Evolutionary conservation across 2,329 filamentous ascomycete genomes (phyloP).

Genomic region (Clathrospora elynae): DNA sequence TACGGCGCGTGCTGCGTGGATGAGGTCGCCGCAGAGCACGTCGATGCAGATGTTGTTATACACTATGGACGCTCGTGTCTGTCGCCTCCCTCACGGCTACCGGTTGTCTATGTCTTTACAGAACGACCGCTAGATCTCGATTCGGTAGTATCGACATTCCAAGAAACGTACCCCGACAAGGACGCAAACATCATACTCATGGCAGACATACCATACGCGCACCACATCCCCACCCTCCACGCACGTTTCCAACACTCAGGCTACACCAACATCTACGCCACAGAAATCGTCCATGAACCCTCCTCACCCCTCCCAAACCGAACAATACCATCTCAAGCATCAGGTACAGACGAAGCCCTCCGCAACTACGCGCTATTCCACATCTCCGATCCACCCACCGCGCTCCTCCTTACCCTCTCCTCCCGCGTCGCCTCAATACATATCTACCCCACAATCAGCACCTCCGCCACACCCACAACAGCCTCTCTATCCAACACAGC

Average conservation of each 20-base stretch:
- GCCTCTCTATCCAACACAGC: slow-evolving; percentile 58
- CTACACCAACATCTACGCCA: slow-evolving; percentile 72
- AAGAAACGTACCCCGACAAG: slow-evolving; percentile 68
- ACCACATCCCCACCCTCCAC: slow-evolving; percentile 69
- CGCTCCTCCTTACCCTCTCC: slow-evolving; percentile 84
- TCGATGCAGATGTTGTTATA: slow-evolving; percentile 85
- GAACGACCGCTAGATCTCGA: slow-evolving; percentile 69
- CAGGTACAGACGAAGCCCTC: slow-evolving; percentile 57
- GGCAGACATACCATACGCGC: slow-evolving; percentile 86
- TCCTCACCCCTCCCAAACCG: slow-evolving; percentile 84
- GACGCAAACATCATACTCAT: slow-evolving; percentile 73
- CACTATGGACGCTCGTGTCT: slow-evolving; percentile 94
- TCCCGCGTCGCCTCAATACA: slow-evolving; percentile 79
- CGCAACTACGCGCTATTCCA: slow-evolving; percentile 79
- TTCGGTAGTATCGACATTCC: slow-evolving; percentile 65
- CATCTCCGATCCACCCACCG: slow-evolving; percentile 77
- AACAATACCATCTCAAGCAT: slow-evolving; percentile 61
- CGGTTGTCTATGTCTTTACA: slow-evolving; percentile 91
- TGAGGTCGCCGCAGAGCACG: slow-evolving; percentile 93
- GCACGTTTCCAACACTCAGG: slow-evolving; percentile 62
- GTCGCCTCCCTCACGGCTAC: slow-evolving; percentile 83
- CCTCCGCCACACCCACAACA: slow-evolving; percentile 19
- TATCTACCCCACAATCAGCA: slow-evolving; percentile 68
- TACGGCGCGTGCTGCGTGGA: slow-evolving; percentile 98
- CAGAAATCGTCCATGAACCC: slow-evolving; percentile 77